Evolutionary conservation across 345 rosid genomes (phyloP), one percentile per base, ranked within the genome.

Genomic region (Murraya paniculata): DNA sequence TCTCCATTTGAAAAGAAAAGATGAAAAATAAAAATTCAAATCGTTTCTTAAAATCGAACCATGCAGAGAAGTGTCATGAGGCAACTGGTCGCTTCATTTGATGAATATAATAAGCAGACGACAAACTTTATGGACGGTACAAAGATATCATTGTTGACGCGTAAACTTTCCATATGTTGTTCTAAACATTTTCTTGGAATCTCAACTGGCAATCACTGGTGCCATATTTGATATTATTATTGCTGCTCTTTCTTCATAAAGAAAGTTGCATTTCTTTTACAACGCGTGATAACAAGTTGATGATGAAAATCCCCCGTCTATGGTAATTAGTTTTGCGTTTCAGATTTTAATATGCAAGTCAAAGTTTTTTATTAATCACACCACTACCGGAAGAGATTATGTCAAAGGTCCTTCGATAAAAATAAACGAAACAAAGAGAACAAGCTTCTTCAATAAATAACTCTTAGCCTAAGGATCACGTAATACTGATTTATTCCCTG

Each of bases 41-140:
- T 45, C 18, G 50, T 45, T 13, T 45, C 18, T 13, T 45, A 45
- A 13, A 28, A 11, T 25, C 7, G 33, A 61, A 27, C 30, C 1
- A 39, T 24, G 71, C 28, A 35, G 57, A 56, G 53, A 27, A 79
- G 86, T 81, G 57, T 53, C 81, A 48, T 11, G 27, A 66, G 18
- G 25, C 50, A 35, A 81, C 73, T 76, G 89, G 80, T 4, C 71
- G 9, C 13, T 56, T 4, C 2, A 55, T 36, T 76, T 73, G 24
- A 70, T 13, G 14, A 50, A 19, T 30, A 77, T 9, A 61, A 78
- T 71, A 68, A 67, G 71, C 65, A 64, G 57, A 69, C 82, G 64
- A 75, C 79, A 71, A 78, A 77, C 87, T 84, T 85, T 71, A 24
- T 80, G 87, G 86, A 14, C 81, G 87, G 85, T 35, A 33, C 10